Evolutionary conservation across 2,329 filamentous ascomycete species (phyloP).

Genomic region (Exophiala phaeomuriformis): DNA sequence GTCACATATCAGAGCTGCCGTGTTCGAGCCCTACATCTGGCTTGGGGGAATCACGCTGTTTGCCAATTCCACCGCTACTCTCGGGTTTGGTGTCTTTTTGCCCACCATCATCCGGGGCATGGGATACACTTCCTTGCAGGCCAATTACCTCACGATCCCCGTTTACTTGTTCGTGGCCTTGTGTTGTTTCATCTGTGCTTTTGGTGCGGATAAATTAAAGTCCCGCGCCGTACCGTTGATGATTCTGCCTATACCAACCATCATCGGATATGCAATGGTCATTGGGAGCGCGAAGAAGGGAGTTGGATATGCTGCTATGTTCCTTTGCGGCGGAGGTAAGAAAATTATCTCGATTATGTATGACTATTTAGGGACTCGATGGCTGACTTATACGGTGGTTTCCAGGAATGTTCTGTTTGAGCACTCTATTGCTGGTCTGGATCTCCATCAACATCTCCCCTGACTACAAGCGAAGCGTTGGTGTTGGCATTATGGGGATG

Average conservation of each 20-base stretch:
- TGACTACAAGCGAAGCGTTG: constrained; percentile 31
- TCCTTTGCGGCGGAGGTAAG: constrained; percentile 25
- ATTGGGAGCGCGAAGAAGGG: constrained; percentile 28
- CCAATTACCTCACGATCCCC: neutral
- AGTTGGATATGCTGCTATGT: constrained; percentile 33
- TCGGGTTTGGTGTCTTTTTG: constrained; percentile 15
- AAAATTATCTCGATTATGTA: neutral
- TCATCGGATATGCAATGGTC: constrained; percentile 32
- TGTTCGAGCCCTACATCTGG: constrained; percentile 14
- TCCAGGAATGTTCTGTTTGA: constrained; percentile 21
- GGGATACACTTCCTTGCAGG: constrained; percentile 13
- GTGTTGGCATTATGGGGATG: constrained; percentile 29
- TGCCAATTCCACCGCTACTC: constrained; percentile 28
- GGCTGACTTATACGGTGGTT: too few species aligned
- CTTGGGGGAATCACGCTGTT: constrained; percentile 27
- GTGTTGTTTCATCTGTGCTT: neutral
- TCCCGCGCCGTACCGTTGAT: neutral
- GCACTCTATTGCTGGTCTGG: constrained; percentile 29
- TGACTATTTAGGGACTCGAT: too few species aligned
- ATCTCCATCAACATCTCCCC: constrained; percentile 32
- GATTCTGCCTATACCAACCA: constrained; percentile 14
- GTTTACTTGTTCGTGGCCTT: neutral
- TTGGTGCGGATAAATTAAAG: neutral
- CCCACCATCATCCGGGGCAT: constrained; percentile 17
- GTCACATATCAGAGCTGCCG: constrained; percentile 23